Base-by-base conservation (phyloP, 345 rosid species). In the Populus nigra region DNA sequence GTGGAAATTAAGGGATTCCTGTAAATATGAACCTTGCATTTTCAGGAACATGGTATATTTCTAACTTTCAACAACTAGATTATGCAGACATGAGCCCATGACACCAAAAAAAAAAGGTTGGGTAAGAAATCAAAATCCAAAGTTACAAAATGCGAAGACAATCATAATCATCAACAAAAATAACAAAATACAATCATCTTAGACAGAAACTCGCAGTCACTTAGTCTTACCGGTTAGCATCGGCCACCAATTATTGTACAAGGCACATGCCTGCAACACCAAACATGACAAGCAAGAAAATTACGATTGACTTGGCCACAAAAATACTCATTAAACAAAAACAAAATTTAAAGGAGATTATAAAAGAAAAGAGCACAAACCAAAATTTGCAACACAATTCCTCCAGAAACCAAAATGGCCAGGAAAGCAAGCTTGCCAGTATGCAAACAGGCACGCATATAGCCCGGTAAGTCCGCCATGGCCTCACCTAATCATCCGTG, bases 191-290 rank as follows among this genome's bases (percentile, higher is more conserved):
- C 13, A 33, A 31, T 27, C 10, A 70, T 12, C 31, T 35, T 50
- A 22, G 33, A 25, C 5, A n/a, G 71, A 59, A 77, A 75, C 27
- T 66, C 36, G 61, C 36, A 73, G 23, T 66, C 49, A 74, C 89
- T 85, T 84, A 92, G 27, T n/a, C 63, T 57, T 59, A 59, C 98
- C 87, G 75, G 91, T 84, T 61, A 95, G 86, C 99, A 96, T 92
- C 50, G 98, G 97, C 99, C 99, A 93, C 99, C 99, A 96, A 57
- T 93, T 96, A 84, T 90, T 41, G 72, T 90, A 96, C 84, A 96
- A 68, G 68, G 98, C 99, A 83, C 99, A 95, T 55, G 99, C 97
- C 99, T 93, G 86, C 80, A 68, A 84, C 63, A 84, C 36, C 69
- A 62, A 81, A 79, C 59, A 75, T 43, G 74, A 74, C 39, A 73